Conservation (phyloP, 805 yeast genomes). For the Ogataea paradorogensis region DNA sequence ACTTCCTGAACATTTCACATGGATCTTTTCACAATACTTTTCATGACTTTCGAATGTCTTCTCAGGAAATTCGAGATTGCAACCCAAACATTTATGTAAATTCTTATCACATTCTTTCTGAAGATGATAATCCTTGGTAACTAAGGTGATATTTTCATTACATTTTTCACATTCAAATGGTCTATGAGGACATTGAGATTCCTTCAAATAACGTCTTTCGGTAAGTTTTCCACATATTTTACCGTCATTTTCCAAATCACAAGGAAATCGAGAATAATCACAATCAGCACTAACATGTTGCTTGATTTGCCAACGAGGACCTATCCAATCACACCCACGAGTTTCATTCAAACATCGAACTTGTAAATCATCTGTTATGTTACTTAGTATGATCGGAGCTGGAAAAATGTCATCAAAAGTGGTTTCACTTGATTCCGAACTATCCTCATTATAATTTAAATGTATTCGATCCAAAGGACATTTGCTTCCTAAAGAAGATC, state of each 20-base stretch:
- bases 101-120: constrained; percentile 39
- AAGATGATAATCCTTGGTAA: constrained; percentile 36
- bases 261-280: constrained; percentile 36
- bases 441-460: constrained; percentile 28
- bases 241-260: constrained; percentile 26
- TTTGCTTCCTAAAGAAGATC: constrained; percentile 33
- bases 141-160: constrained; percentile 26
- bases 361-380: constrained; percentile 57
- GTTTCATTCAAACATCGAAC: constrained; percentile 51
- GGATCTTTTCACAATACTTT: constrained; percentile 39
- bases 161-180: constrained; percentile 39
- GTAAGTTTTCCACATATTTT: constrained; percentile 20
- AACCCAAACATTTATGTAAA: constrained; percentile 36
- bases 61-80: constrained; percentile 41
- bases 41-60: constrained; percentile 40
- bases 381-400: constrained; percentile 57
- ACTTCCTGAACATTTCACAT: constrained; percentile 44
- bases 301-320: constrained; percentile 57
- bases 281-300: constrained; percentile 46
- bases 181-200: constrained; percentile 39
- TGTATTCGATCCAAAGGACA: constrained; percentile 65
- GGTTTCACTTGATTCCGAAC: constrained; percentile 1
- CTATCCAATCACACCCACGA: constrained; percentile 57
- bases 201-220: constrained; percentile 18
- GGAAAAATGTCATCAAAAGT: constrained; percentile 36